Base-by-base conservation (phyloP, 2,329 filamentous ascomycete species). In the Fusarium guadeloupense region DNA sequence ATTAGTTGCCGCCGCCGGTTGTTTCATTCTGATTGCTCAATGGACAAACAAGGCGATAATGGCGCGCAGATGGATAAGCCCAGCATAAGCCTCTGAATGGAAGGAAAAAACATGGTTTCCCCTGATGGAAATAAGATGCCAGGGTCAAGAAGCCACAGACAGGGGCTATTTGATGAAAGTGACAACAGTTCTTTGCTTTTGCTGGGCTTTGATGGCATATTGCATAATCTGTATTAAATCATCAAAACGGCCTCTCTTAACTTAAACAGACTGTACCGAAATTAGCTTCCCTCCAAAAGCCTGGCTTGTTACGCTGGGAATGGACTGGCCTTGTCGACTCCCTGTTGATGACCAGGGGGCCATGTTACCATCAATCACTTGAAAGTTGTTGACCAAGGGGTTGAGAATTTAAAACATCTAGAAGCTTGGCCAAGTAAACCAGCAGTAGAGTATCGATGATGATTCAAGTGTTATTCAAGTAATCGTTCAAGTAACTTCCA, bases 1-100 rank as follows among this genome's bases (percentile, higher is more conserved):
- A 25, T 53, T 66, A 66, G 62, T 42, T 66, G 62, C 62, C 64
- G 62, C 49, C 58, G 47, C 49, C 48, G 49, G 55, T 58, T 66
- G 62, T 66, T 64, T 64, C 67, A 56, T 51, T 60, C 26, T 68
- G 56, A 67, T 68, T 69, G 56, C 60, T 64, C 65, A 63, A 68
- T 60, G 50, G 58, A 13, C 28, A n/a, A 30, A 4, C 26, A 9
- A 30, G 13, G 9, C 6, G 9, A 10, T 12, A 26, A 61, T 64
- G 48, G 64, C 51, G 53, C 65, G 56, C 61, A 65, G 65, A 49
- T 55, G 54, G 30, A 48, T 34, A 44, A n/a, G n/a, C 40, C 25
- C 8, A 10, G 23, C 45, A n/a, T n/a, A n/a, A 52, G 42, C 50
- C 31, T 26, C 14, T 43, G 51, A 66, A 59, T 54, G 44, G 51